Percentiles rank a stretch among this genome's conserved stretches.
These are phyloP conservation scores for Cytospora schulzeri DNA, from an alignment of 2,329 filamentous ascomycete species.

Conservation along the genomic window DNA sequence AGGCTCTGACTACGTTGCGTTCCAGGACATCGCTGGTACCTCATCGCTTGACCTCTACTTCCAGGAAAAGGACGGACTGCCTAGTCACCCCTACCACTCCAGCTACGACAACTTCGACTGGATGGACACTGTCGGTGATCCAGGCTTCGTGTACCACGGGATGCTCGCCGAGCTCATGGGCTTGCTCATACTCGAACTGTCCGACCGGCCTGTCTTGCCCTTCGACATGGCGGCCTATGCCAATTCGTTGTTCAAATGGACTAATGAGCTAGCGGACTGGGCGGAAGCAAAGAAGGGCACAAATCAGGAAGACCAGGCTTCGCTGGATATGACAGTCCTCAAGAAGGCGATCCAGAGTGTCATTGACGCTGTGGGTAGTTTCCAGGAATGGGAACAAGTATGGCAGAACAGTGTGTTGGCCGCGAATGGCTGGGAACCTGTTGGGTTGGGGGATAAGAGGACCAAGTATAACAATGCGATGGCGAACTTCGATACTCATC, in stretches of 20 bases:
- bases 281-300: conserved; percentile 57
- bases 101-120: conserved; percentile 90
- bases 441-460: conserved; percentile 66
- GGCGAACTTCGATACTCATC: conserved; percentile 76
- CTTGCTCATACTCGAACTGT: conserved; percentile 81
- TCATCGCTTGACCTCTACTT: conserved; percentile 88
- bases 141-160: conserved; percentile 78
- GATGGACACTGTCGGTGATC: conserved; percentile 80
- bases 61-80: conserved; percentile 30
- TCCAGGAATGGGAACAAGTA: conserved; percentile 73
- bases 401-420: conserved; percentile 77
- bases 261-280: conserved; percentile 68
- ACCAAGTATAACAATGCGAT: conserved; percentile 78
- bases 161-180: conserved; percentile 78
- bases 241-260: conserved; percentile 62
- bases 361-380: conserved; percentile 60
- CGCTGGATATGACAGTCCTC: conserved; percentile 60
- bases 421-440: conserved; percentile 75
- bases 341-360: conserved; percentile 65
- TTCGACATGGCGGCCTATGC: conserved; percentile 80
- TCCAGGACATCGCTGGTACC: conserved; percentile 87
- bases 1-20: conserved; percentile 82
- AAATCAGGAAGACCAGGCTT: conserved; percentile 35
- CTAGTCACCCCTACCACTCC: conserved; percentile 71
- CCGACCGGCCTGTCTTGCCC: conserved; percentile 78